These are phyloP conservation scores for Aspergillus thermomutatus DNA, from an alignment of 2,329 filamentous ascomycete species.

Conservation along the genomic window DNA sequence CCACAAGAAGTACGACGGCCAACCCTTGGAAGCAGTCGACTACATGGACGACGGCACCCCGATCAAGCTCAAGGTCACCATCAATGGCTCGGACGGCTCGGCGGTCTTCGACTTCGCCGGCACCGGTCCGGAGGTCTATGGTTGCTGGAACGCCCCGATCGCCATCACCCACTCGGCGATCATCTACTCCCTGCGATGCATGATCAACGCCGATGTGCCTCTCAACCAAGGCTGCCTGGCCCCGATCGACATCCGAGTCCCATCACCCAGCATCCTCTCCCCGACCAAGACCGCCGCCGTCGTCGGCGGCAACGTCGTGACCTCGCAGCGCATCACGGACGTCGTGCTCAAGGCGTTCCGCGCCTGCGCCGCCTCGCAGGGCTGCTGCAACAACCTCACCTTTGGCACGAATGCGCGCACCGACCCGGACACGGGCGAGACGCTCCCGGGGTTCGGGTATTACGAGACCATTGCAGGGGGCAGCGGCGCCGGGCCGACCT, in stretches of 20 bases:
- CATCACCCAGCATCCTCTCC: slow-evolving; percentile 67
- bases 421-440: slow-evolving; percentile 50
- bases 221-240: slow-evolving; percentile 81
- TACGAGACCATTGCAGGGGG: slow-evolving; percentile 86
- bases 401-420: slow-evolving; percentile 73
- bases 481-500: slow-evolving; percentile 69
- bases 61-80: slow-evolving; percentile 70
- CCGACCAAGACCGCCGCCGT: slow-evolving; percentile 76
- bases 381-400: slow-evolving; percentile 80
- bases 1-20: slow-evolving; percentile 64
- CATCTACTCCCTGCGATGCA: slow-evolving; percentile 77
- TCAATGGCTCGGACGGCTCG: slow-evolving; percentile 69
- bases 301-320: slow-evolving; percentile 79
- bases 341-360: slow-evolving; percentile 77
- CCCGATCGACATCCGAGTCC: slow-evolving; percentile 70
- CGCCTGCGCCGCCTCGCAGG: slow-evolving; percentile 74
- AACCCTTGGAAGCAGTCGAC: slow-evolving; percentile 70
- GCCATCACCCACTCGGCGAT: slow-evolving; percentile 81
- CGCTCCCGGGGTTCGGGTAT: slow-evolving; percentile 76
- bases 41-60: slow-evolving; percentile 86
- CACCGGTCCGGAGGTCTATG: slow-evolving; percentile 76
- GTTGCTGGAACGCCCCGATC: slow-evolving; percentile 75
- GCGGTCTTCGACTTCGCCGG: slow-evolving; percentile 76
- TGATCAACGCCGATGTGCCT: slow-evolving; percentile 78
- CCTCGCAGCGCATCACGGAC: slow-evolving; percentile 75